A percentile compares a stretch with the other conserved stretches of the same genome.
Conservation (phyloP, 345 rosid genomes). For the Pistacia atlantica region DNA sequence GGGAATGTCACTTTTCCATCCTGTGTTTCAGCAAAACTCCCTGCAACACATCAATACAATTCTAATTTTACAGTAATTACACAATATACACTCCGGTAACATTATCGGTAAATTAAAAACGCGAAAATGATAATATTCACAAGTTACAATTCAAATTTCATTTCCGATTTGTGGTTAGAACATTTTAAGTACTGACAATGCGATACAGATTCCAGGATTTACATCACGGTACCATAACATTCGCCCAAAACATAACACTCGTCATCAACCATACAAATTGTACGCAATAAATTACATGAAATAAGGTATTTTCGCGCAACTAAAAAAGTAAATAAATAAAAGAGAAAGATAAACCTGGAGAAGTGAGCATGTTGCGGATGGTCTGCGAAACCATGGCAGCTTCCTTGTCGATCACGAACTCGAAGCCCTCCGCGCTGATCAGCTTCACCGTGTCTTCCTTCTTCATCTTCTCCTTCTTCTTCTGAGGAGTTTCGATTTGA, state of each 20-base stretch:
- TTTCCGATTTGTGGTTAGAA: not conserved
- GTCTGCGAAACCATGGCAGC: conserved; percentile 51
- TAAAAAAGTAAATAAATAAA: not conserved
- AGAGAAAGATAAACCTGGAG: conserved; percentile 30
- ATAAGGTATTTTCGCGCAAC: no score
- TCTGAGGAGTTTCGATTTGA: not conserved
- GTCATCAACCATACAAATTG: not conserved
- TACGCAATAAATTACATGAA: not conserved
- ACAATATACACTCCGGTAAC: no score
- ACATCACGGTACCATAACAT: not conserved
- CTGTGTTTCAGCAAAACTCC: conserved; percentile 43
- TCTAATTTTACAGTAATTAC: no score
- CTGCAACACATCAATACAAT: conserved; percentile 21
- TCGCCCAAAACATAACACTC: not conserved
- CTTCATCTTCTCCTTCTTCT: conserved; percentile 22
- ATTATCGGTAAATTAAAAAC: no score
- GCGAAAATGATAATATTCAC: not conserved
- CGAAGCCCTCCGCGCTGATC: conserved; percentile 50
- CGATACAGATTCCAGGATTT: not conserved
- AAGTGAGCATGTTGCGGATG: conserved; percentile 49
- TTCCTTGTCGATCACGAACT: conserved; percentile 44
- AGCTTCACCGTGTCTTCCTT: conserved; percentile 44
- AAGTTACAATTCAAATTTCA: not conserved
- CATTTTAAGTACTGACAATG: not conserved
- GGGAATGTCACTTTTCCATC: conserved; percentile 50